phyloP scores from a whole-genome alignment of 176 grass and related monocot species.

The Triticum timopheevii region DNA sequence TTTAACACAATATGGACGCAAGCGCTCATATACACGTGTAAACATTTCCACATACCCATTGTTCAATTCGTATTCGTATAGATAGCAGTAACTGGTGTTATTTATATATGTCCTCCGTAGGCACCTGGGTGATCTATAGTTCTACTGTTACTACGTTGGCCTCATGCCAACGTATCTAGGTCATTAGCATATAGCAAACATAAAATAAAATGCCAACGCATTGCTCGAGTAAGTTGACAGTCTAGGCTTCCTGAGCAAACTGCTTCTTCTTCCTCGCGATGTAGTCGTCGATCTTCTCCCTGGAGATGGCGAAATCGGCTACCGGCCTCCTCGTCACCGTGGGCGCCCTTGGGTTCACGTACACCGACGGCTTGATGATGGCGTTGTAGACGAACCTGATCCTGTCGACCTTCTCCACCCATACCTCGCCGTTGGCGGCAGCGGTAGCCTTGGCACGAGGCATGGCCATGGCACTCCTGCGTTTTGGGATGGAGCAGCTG shows the following conservation, averaged over 20 bases:
- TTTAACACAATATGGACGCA: too few species aligned
- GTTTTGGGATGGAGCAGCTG: neutral
- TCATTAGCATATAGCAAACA: too few species aligned
- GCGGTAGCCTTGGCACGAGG: neutral
- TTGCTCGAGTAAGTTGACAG: neutral
- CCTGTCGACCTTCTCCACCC: constrained; percentile 45
- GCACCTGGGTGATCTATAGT: neutral
- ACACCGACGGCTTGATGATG: neutral
- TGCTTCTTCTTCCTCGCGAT: constrained; percentile 9
- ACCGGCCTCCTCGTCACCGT: neutral
- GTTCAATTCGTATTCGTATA: too few species aligned
- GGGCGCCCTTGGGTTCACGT: neutral
- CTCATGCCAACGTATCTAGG: too few species aligned
- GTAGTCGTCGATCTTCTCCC: neutral
- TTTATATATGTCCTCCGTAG: neutral
- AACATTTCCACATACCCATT: too few species aligned
- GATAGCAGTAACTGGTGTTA: too few species aligned
- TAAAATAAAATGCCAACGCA: neutral
- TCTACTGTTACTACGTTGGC: too few species aligned
- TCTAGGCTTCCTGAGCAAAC: neutral
- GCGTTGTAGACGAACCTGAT: constrained; percentile 41
- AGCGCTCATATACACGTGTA: too few species aligned
- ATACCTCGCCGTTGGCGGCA: neutral
- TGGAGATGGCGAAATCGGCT: neutral
- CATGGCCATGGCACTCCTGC: neutral